Conservation (phyloP, 108 stramenopile genomes). For the Cyclostephanos invisitatus region DNA sequence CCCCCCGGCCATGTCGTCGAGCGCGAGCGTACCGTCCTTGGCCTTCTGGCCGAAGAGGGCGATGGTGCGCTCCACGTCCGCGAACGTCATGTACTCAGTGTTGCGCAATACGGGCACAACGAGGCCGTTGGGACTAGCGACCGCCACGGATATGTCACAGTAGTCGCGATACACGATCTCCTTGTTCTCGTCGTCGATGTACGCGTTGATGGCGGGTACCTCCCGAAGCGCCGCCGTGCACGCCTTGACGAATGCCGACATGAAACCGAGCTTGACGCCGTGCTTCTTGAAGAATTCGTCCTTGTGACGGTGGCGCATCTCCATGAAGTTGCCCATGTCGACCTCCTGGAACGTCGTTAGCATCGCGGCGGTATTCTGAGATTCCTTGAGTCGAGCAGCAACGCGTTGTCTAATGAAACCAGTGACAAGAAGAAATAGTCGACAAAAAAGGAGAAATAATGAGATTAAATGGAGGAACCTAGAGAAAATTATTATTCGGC, state of each 20-base stretch:
- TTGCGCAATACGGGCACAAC: conserved; percentile 98
- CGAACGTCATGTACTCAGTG: conserved; percentile 96
- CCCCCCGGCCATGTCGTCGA: conserved; percentile 99
- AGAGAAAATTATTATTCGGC: too few species aligned
- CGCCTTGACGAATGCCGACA: conserved; percentile 98
- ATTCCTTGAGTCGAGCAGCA: conserved; percentile 95
- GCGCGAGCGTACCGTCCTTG: conserved; percentile 82
- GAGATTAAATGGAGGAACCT: background rate
- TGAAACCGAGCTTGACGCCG: conserved; percentile 98
- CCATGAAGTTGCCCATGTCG: conserved; percentile 98
- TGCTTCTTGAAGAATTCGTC: conserved; percentile 96
- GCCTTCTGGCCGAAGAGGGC: conserved; percentile 95
- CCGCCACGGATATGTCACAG: conserved; percentile 97
- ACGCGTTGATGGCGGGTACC: conserved; percentile 97
- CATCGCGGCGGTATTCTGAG: conserved; percentile 99
- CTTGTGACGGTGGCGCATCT: conserved; percentile 93
- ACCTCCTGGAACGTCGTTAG: conserved; percentile 99
- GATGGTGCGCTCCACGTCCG: conserved; percentile 96
- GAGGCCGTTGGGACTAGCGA: conserved; percentile 94
- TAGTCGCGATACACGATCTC: conserved; percentile 99
- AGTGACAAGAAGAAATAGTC: background rate
- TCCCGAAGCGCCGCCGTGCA: conserved; percentile 93
- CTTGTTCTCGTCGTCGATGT: conserved; percentile 96
- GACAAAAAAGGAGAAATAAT: background rate
- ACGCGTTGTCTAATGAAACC: conserved; percentile 69